Percentiles rank a stretch among this genome's conserved stretches.
Conservation (phyloP, 169 alveolate genomes). For the Hepatocystis sp. region DNA sequence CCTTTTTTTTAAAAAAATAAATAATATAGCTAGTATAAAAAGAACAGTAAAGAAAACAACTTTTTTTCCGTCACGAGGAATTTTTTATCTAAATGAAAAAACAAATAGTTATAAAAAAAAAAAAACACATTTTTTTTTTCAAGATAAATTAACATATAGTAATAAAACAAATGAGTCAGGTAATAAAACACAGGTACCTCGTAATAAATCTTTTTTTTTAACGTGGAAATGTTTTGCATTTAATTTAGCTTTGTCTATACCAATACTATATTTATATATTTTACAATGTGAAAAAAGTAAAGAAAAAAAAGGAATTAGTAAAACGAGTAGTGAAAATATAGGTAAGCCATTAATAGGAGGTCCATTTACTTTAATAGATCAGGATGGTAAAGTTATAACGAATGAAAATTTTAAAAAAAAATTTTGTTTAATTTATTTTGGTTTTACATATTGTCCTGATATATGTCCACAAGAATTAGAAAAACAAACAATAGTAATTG, state of each 20-base stretch:
- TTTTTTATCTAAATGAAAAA: too few relatives aligned
- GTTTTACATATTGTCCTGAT: conserved; percentile 92
- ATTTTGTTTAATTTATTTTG: conserved; percentile 79
- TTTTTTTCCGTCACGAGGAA: too few relatives aligned
- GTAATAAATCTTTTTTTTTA: conserved; percentile 30
- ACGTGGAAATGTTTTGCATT: conserved; percentile 73
- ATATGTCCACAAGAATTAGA: conserved; percentile 93
- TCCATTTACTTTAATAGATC: conserved; percentile 85
- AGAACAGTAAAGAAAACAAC: background rate
- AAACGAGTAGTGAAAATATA: conserved; percentile 43
- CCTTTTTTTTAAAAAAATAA: too few relatives aligned
- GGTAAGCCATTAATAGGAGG: conserved; percentile 92
- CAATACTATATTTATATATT: conserved; percentile 39
- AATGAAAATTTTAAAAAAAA: conserved; percentile 77
- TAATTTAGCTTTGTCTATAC: conserved; percentile 29
- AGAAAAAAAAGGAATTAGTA: conserved; percentile 9
- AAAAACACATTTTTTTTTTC: too few relatives aligned
- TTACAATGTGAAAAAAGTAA: conserved; percentile 22
- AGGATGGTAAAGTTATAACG: conserved; percentile 76
- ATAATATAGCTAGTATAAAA: too few relatives aligned
- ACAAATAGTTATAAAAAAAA: too few relatives aligned
- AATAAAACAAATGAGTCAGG: conserved; percentile 1
- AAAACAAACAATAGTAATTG: conserved; percentile 86
- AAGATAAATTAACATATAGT: too few relatives aligned
- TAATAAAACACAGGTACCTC: too few relatives aligned